Conservation (phyloP, 2,329 filamentous ascomycete genomes). For the Trichothecium roseum region DNA sequence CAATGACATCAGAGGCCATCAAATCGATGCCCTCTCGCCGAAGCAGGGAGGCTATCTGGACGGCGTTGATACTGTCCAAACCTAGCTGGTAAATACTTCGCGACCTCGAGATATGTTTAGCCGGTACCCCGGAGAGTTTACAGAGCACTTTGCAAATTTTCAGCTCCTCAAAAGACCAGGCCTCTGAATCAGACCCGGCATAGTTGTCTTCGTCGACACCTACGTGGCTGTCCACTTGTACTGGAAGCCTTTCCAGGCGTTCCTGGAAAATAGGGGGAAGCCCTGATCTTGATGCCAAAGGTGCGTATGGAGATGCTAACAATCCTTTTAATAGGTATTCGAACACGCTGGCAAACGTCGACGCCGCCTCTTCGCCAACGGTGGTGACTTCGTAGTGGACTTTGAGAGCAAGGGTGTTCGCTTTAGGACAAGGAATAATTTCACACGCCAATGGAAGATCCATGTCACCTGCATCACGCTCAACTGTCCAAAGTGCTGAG, state of each 20-base stretch:
- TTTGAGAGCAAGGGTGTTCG: slow-evolving; percentile 44
- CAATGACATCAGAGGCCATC: slow-evolving; percentile 65
- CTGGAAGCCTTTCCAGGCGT: slow-evolving; percentile 11
- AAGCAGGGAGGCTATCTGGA: slow-evolving; percentile 63
- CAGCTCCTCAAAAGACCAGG: slow-evolving; percentile 41
- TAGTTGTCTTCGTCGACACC: slow-evolving; percentile 1
- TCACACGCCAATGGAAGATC: slow-evolving; percentile 72
- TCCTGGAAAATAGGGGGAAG: slow-evolving; percentile 12
- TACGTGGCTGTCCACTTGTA: slow-evolving; percentile 10
- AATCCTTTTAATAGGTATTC: slow-evolving; percentile 16
- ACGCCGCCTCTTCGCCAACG: slow-evolving; percentile 16
- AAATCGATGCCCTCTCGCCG: slow-evolving; percentile 47
- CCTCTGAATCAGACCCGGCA: slow-evolving; percentile 5
- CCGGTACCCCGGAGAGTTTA: slow-evolving; percentile 42
- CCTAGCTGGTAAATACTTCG: slow-evolving; percentile 71
- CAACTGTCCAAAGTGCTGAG: slow-evolving; percentile 41
- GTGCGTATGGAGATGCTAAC: slow-evolving; percentile 16
- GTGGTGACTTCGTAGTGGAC: slow-evolving; percentile 51
- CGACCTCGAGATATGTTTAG: slow-evolving; percentile 32
- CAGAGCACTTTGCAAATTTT: slow-evolving; percentile 46
- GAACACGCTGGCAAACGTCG: slow-evolving; percentile 18
- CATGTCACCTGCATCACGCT: slow-evolving; percentile 53
- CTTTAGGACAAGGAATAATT: slow-evolving; percentile 43
- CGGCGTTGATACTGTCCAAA: slow-evolving; percentile 80
- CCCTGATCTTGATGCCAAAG: slow-evolving; percentile 6